Conservation (phyloP, 192 early-diverging fungal species). For the Backusella sp. region DNA sequence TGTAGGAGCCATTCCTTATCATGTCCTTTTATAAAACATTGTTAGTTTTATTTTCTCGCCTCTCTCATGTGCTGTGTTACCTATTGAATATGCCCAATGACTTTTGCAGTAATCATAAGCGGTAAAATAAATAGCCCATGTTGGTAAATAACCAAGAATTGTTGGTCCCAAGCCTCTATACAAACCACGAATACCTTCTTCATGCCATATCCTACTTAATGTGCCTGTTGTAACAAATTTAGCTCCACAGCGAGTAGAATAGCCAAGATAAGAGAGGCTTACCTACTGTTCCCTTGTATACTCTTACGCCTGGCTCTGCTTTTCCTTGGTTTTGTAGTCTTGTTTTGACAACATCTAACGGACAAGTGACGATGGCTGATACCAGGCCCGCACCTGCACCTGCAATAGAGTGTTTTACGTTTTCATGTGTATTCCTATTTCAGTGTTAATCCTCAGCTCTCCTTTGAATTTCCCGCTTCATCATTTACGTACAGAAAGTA, state of each 20-base stretch:
- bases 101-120: constrained; percentile 82
- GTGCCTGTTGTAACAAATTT: constrained; percentile 37
- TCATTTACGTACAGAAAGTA: not conserved
- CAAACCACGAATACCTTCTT: constrained; percentile 86
- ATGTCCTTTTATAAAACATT: constrained; percentile 28
- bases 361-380: constrained; percentile 86
- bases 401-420: constrained; percentile 74
- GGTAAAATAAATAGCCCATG: constrained; percentile 91
- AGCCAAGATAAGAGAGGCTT: not conserved
- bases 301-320: constrained; percentile 24
- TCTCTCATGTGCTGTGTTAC: constrained; percentile 3
- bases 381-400: constrained; percentile 83
- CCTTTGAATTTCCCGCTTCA: not conserved
- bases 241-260: no score
- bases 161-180: constrained; percentile 90
- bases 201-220: constrained; percentile 72
- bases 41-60: not conserved
- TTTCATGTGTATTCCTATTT: constrained; percentile 41
- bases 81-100: constrained; percentile 11
- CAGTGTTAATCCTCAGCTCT: not conserved
- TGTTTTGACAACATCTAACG: constrained; percentile 93
- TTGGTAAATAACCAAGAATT: constrained; percentile 87
- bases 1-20: constrained; percentile 61
- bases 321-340: constrained; percentile 85
- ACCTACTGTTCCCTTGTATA: constrained; percentile 60